Evolutionary conservation across 331 rosid species (phyloP).

Genomic region (Telfairia occidentalis): DNA sequence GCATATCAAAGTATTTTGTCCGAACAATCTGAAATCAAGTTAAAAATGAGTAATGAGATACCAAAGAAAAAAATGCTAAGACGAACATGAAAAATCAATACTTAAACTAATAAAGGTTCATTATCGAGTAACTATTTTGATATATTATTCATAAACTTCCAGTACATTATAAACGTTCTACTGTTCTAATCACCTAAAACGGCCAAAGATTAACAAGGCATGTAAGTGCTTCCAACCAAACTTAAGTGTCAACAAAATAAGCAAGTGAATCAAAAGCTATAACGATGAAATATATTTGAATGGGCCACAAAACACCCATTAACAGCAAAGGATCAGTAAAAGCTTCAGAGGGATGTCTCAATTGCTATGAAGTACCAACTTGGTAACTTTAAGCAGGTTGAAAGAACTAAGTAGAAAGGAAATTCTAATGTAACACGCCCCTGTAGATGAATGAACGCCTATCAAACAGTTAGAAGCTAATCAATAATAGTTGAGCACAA

Average conservation of each 20-base stretch:
- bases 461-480: neutral
- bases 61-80: neutral
- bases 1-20: conserved; percentile 88
- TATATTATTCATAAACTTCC: neutral
- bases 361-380: neutral
- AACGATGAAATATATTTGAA: neutral
- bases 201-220: neutral
- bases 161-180: neutral
- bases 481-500: neutral
- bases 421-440: neutral
- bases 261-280: neutral
- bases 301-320: neutral
- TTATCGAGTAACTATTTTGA: neutral
- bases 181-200: neutral
- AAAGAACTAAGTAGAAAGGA: neutral
- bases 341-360: neutral
- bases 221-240: neutral
- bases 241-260: neutral
- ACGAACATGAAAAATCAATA: neutral
- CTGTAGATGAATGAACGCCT: neutral
- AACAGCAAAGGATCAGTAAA: neutral
- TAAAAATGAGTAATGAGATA: conserved; percentile 11
- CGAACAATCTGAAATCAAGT: conserved; percentile 58
- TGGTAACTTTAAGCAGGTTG: neutral
- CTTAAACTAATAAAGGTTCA: neutral